These are phyloP conservation scores for Elsinoe fawcettii DNA, from an alignment of 2,329 filamentous ascomycete genomes.

Conservation along the genomic window DNA sequence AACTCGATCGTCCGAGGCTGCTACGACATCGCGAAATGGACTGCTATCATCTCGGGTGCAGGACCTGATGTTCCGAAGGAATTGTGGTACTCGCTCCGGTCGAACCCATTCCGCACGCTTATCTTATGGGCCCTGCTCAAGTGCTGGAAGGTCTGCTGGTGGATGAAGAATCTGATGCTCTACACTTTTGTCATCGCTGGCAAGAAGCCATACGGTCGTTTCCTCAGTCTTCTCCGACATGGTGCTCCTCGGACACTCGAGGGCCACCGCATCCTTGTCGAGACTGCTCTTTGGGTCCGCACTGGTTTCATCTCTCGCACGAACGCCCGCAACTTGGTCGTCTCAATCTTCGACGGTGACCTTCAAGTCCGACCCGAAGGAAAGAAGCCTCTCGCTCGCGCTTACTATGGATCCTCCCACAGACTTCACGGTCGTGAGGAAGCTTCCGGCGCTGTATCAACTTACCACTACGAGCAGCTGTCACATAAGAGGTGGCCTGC, in stretches of 20 bases:
- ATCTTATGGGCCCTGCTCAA: conserved; percentile 18
- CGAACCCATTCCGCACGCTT: conserved; percentile 3
- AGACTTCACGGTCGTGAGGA: conserved; percentile 15
- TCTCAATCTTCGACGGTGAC: conserved; percentile 16
- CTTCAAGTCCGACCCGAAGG: background rate
- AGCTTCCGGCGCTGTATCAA: conserved; percentile 9
- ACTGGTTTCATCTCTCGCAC: conserved; percentile 18
- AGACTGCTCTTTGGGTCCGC: conserved; percentile 16
- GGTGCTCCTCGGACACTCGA: conserved; percentile 16
- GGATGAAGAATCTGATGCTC: conserved; percentile 17
- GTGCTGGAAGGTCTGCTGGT: conserved; percentile 19
- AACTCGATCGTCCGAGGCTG: background rate
- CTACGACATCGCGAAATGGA: conserved; percentile 17
- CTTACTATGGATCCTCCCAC: conserved; percentile 16
- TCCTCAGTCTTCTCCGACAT: conserved; percentile 7
- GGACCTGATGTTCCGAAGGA: conserved; percentile 17
- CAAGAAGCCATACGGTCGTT: conserved; percentile 14
- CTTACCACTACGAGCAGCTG: conserved; percentile 16
- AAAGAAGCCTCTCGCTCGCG: conserved; percentile 12
- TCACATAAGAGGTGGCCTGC: conserved; percentile 17
- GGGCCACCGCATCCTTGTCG: conserved; percentile 15
- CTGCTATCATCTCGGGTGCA: conserved; percentile 17
- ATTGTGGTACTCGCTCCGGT: conserved; percentile 16
- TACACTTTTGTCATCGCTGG: conserved; percentile 15
- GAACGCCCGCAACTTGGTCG: conserved; percentile 11